These are phyloP conservation scores for Crinitomyces ghanaensis DNA, from an alignment of 805 yeast species.

Conservation along the genomic window DNA sequence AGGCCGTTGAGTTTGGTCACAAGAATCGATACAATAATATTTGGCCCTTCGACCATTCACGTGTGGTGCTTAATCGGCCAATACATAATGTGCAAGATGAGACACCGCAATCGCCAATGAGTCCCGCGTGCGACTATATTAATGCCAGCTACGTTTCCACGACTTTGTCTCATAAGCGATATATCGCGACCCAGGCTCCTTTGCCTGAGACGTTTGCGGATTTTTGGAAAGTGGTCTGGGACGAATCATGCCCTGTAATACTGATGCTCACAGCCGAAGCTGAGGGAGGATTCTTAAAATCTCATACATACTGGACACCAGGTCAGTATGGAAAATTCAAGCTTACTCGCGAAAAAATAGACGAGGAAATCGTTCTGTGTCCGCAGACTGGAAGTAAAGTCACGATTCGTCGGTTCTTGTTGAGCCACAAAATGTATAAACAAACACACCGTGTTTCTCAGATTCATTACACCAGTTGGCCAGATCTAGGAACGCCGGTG, in stretches of 20 bases:
- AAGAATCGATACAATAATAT: slow-evolving; percentile 86
- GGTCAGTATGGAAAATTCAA: slow-evolving; percentile 34
- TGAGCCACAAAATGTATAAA: slow-evolving; percentile 22
- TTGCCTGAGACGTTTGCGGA: slow-evolving; percentile 66
- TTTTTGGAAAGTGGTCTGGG: slow-evolving; percentile 70
- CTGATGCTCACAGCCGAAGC: slow-evolving; percentile 66
- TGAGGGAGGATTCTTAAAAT: slow-evolving; percentile 76
- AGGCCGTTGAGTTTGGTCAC: slow-evolving; percentile 70
- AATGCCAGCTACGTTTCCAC: slow-evolving; percentile 65
- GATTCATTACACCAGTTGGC: slow-evolving; percentile 72
- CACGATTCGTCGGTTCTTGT: slow-evolving; percentile 34
- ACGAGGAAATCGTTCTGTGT: slow-evolving; percentile 13
- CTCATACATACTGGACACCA: slow-evolving; percentile 75
- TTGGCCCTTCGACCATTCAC: slow-evolving; percentile 73
- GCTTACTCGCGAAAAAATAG: slow-evolving; percentile 21
- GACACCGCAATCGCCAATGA: neutral
- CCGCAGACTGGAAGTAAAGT: slow-evolving; percentile 13
- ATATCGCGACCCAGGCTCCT: slow-evolving; percentile 94
- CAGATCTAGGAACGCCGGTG: slow-evolving; percentile 64
- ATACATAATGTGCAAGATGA: neutral
- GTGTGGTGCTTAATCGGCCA: slow-evolving; percentile 56
- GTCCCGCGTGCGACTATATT: slow-evolving; percentile 49
- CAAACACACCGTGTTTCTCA: slow-evolving; percentile 45
- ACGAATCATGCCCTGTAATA: slow-evolving; percentile 54
- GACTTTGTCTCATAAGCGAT: slow-evolving; percentile 30